A percentile compares a stretch with the other conserved stretches of the same genome.
Conservation (phyloP, 768 basidiomycete species). For the Lepiota venenata region DNA sequence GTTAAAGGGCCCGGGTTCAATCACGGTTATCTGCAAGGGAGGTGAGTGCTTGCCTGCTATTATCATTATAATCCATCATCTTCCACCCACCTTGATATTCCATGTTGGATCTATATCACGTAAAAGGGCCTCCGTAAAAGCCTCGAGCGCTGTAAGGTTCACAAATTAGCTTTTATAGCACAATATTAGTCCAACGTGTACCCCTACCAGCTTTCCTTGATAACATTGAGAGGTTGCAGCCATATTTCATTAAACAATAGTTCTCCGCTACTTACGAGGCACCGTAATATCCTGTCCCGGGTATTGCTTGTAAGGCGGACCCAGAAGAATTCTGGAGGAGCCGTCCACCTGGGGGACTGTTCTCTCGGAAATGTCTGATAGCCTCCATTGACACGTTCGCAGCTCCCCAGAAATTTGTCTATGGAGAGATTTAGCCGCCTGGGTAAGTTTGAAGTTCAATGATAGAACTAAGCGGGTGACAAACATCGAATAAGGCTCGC, state of each 20-base stretch:
- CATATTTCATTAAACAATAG: not conserved
- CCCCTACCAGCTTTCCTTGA: constrained; percentile 11
- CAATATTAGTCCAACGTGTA: not conserved
- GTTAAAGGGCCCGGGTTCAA: constrained; percentile 18
- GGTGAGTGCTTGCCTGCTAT: not conserved
- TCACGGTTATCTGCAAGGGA: constrained; percentile 14
- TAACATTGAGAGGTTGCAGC: constrained; percentile 15
- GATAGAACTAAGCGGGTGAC: constrained; percentile 10
- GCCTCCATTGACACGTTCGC: constrained; percentile 27
- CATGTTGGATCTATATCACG: constrained; percentile 41
- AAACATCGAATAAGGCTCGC: constrained; percentile 35
- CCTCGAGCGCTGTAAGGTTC: constrained; percentile 30
- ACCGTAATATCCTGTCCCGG: constrained; percentile 26
- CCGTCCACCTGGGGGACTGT: constrained; percentile 34
- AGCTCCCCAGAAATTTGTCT: constrained; percentile 32
- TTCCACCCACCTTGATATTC: constrained; percentile 40
- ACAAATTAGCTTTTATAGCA: not conserved
- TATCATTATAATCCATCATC: not conserved
- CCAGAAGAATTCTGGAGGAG: constrained; percentile 35
- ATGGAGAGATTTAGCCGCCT: not conserved
- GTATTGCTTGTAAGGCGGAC: constrained; percentile 23
- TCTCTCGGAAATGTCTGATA: constrained; percentile 34
- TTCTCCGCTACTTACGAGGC: constrained; percentile 13
- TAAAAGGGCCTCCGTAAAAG: constrained; percentile 32
- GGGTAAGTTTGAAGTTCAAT: no score